Evolutionary conservation across 176 grass and related monocot species (phyloP).

Genomic region (Dendrocalamus sinicus): DNA sequence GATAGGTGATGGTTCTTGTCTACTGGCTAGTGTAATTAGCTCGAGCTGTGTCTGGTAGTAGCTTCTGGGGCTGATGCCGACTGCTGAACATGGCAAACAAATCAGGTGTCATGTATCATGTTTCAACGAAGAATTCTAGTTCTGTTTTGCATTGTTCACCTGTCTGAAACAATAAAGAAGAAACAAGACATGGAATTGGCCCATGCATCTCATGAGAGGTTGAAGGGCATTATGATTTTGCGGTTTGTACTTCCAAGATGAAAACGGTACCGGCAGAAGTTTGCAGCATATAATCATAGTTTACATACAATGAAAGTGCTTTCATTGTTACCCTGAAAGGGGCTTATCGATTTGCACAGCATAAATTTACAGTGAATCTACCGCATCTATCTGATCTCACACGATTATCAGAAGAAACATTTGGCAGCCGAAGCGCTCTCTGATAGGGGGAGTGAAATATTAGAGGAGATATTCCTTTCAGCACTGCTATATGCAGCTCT

Average conservation of each 20-base stretch:
- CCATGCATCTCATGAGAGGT: not conserved
- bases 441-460: not conserved
- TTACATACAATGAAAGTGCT: not conserved
- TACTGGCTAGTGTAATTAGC: conserved; percentile 22
- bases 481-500: conserved; percentile 26
- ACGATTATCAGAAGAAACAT: not conserved
- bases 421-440: not conserved
- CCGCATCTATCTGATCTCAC: not conserved
- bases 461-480: not conserved
- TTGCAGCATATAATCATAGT: not conserved
- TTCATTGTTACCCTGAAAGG: not conserved
- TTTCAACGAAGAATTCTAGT: not conserved
- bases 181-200: not conserved
- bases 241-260: not conserved
- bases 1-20: not conserved
- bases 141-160: not conserved
- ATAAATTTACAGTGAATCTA: conserved; percentile 3
- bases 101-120: conserved; percentile 13
- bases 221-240: not conserved
- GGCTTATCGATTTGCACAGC: not conserved
- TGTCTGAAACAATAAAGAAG: not conserved
- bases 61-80: conserved; percentile 2
- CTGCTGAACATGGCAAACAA: conserved; percentile 26
- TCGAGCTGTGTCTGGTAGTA: conserved; percentile 3
- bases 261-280: not conserved